phyloP scores from a whole-genome alignment of 768 basidiomycete species.

The Leccinellum rugosiceps region DNA sequence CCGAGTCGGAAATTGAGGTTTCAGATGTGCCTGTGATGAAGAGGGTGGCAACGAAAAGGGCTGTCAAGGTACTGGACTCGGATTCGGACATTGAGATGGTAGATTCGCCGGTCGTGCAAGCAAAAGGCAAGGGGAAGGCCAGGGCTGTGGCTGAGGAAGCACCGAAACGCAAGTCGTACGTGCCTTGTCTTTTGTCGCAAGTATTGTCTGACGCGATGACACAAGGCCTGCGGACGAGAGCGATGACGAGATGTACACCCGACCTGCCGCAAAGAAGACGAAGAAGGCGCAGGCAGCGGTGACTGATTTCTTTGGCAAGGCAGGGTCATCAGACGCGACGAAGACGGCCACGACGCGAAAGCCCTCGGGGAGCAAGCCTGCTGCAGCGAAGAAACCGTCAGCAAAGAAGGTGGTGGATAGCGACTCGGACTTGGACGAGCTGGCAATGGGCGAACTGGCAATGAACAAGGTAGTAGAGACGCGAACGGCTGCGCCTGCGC shows the following conservation, averaged over 20 bases:
- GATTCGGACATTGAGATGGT: slow-evolving; percentile 39
- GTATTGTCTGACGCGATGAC: slow-evolving; percentile 7
- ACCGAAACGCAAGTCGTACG: slow-evolving; percentile 70
- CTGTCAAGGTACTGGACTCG: slow-evolving; percentile 27
- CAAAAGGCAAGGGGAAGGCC: slow-evolving; percentile 46
- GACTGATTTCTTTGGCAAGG: slow-evolving; percentile 61
- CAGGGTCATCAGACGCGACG: slow-evolving; percentile 31
- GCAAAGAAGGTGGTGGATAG: slow-evolving; percentile 38
- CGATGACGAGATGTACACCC: slow-evolving; percentile 36
- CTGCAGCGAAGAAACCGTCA: slow-evolving; percentile 50
- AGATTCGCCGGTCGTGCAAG: slow-evolving; percentile 18
- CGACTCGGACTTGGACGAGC: slow-evolving; percentile 42
- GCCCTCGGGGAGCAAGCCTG: slow-evolving; percentile 57
- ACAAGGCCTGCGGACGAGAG: slow-evolving; percentile 33
- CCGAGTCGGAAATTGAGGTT: slow-evolving; percentile 39
- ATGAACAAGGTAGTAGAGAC: slow-evolving; percentile 43
- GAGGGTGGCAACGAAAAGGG: slow-evolving; percentile 20
- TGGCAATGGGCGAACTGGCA: slow-evolving; percentile 31
- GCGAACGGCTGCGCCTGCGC: slow-evolving; percentile 41
- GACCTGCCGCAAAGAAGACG: slow-evolving; percentile 56
- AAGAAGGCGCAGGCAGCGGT: slow-evolving; percentile 40
- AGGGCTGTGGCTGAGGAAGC: slow-evolving; percentile 31
- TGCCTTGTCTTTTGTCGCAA: slow-evolving; percentile 1
- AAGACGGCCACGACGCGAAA: slow-evolving; percentile 46
- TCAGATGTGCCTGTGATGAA: slow-evolving; percentile 24